Base-by-base conservation (phyloP, 768 basidiomycete species). In the Kwoniella mangroviensis region DNA sequence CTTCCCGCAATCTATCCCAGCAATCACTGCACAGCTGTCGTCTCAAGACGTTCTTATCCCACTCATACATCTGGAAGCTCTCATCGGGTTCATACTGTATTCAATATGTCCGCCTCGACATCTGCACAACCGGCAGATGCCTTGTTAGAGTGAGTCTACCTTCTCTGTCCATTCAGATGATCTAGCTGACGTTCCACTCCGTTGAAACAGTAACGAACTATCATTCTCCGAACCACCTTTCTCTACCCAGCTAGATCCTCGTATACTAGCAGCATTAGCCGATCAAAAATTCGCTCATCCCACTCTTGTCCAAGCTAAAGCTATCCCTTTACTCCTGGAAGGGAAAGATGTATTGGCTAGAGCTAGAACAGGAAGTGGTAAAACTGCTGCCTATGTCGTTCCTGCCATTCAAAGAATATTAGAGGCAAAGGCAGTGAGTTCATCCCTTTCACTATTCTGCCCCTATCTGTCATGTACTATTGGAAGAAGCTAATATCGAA, bases 321-420 rank as follows among this genome's bases (percentile, higher is more conserved):
- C 93, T 3, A 95, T 99, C 58, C 95, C 96, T 1, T 87, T 96
- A 19, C 93, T 95, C 1, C 87, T 99, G 42, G 91, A 94, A 82
- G 89, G 90, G 73, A 84, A 84, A 42, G 97, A 99, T 82, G 91
- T 99, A 64, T 89, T 99, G 41, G 96, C 95, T 21, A 88, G 93
- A 55, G 96, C 97, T 2, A 88, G 93, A 41, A 99, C 97, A 3
- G 97, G 97, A 19, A 94, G 92, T 67, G 97, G 97, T 26, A 99
- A 99, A 85, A 99, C 97, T 0, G 93, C 92, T 3, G 94, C 97
- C 2, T 99, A 99, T 81, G 93, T 92, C 75, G 87, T 98, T 11
- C 97, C 97, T 0, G 84, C 95, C 26, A 85, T 93, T 0, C 94
- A 98, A 81, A 95, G 93, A 82, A 89, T 98, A 24, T 79, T 98